Evolutionary conservation across 2,329 filamentous ascomycete species (phyloP), one percentile per base, ranked within the genome.

Genomic region (Chaetomiaceae sp.): DNA sequence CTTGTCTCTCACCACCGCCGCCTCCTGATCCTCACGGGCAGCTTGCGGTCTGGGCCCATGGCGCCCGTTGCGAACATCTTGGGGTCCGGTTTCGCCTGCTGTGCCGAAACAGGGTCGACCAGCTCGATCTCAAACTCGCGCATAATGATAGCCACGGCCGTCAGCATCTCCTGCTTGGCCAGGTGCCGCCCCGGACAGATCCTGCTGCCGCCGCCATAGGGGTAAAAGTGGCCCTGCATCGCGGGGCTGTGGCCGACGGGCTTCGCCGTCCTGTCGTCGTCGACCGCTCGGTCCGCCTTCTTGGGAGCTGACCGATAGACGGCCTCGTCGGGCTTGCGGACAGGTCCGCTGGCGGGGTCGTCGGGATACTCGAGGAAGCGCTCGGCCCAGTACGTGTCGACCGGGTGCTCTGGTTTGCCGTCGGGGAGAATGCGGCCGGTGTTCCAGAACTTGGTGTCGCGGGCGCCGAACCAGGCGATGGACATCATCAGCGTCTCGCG

Each of bases 371-470:
- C 52, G 17, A 68, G 50, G 50, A 70, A 70, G n/a, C 67, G 55
- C 42, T 68, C 66, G 5, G 63, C 60, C 66, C 67, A 70, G 53
- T 66, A 70, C 0, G 48, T 42, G 27, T 67, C 47, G 2, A 69
- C 46, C 7, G 61, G 61, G 43, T 67, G 59, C 34, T 58, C 55
- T 3, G 53, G 42, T 16, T 55, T 51, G 0, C 51, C 53, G 13
- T 58, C 44, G 12, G 55, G 54, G 5, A 56, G 40, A 13, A 49
- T 23, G 16, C 55, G 50, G 0, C 59, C 58, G 13, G 58, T 57
- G 39, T 66, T 66, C 65, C 67, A 70, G 30, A 64, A 57, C 4
- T 39, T 37, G 2, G 46, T 35, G 49, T 69, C 60, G 39, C 56
- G 58, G 13, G 57, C 60, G 13, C 53, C 65, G 21, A 58, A 55